Percentiles rank a stretch among this genome's conserved stretches.
phyloP scores from a whole-genome alignment of 2,329 filamentous ascomycete species.

The Verticillium nubilum region DNA sequence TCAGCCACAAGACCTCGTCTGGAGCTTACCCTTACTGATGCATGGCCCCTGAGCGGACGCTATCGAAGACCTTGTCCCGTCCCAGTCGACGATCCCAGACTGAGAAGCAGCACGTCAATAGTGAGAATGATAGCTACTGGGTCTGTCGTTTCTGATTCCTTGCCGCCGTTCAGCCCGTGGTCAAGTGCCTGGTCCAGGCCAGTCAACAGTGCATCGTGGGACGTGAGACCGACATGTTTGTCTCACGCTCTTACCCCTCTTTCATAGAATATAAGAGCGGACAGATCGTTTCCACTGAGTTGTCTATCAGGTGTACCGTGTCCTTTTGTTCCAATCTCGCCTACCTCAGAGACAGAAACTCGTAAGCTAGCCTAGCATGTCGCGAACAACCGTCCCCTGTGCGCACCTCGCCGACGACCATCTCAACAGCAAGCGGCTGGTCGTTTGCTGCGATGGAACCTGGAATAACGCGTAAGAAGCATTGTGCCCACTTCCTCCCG shows the following conservation, averaged over 20 bases:
- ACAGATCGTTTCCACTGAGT: too few relatives aligned
- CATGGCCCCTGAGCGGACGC: neutral
- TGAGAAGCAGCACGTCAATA: neutral
- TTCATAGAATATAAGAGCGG: neutral
- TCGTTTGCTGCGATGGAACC: slow-evolving; percentile 31
- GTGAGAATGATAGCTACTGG: neutral
- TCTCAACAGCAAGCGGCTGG: slow-evolving; percentile 14
- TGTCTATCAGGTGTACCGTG: neutral
- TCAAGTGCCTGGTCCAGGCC: neutral
- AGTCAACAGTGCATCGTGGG: neutral
- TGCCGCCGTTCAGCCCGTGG: neutral
- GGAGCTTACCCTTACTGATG: neutral
- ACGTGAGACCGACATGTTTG: too few relatives aligned
- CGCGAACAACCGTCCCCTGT: neutral
- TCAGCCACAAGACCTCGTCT: neutral
- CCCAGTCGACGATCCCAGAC: neutral
- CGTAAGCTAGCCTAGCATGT: neutral
- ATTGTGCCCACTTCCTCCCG: neutral
- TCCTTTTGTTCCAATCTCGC: neutral
- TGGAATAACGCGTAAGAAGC: slow-evolving; percentile 21
- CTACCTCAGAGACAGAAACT: neutral
- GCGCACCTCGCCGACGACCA: slow-evolving; percentile 5
- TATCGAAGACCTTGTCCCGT: neutral
- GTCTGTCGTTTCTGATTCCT: neutral
- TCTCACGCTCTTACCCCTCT: too few relatives aligned